Base-by-base conservation (phyloP, 768 basidiomycete genomes). In the Leccinum olivaceopallidum region DNA sequence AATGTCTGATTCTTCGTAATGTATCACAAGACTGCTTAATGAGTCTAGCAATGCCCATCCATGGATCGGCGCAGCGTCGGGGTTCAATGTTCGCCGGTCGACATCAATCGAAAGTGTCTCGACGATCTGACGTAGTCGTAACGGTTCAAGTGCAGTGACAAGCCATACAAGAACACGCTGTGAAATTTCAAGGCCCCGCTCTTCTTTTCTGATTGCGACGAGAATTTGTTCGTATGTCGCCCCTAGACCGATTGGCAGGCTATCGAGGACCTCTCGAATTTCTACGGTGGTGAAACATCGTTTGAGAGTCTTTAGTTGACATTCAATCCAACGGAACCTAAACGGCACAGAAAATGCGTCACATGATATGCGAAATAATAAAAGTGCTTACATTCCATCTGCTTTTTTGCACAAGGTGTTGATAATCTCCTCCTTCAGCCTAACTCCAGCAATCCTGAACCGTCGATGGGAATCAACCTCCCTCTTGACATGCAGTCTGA, bases 361-460 rank as follows among this genome's bases (percentile, higher is more conserved):
- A 44, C 42, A n/a, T 10, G 42, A 44, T 39, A 39, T 39, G 14
- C 16, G 6, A 18, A 18, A 39, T 39, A 5, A 39, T 39, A 16
- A 6, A 39, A 49, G 14, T 24, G 10, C 24, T 50, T 24, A 64
- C 65, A 65, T 65, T 28, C 65, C 63, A 44, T 59, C 56, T 3
- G 65, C 65, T 28, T 50, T 57, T 2, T 18, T 0, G 9, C 55
- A 56, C 4, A 65, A 34, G 1, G 14, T n/a, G 0, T 8, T 14
- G 0, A 4, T 10, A 3, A 65, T 64, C 26, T 64, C 65, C 5
- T 56, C 13, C 32, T 63, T 64, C 54, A 61, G n/a, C 26, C 6
- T 36, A 1, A 18, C n/a, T 0, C 49, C 47, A 2, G 59, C n/a
- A 10, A 51, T 53, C 22, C 57, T 58, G 20, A 65, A 28, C 12